A percentile compares a stretch with the other conserved stretches of the same genome.
Evolutionary conservation across 1,284 basidiomycete species (phyloP).

Genomic region (Cystobasidium pallidum): DNA sequence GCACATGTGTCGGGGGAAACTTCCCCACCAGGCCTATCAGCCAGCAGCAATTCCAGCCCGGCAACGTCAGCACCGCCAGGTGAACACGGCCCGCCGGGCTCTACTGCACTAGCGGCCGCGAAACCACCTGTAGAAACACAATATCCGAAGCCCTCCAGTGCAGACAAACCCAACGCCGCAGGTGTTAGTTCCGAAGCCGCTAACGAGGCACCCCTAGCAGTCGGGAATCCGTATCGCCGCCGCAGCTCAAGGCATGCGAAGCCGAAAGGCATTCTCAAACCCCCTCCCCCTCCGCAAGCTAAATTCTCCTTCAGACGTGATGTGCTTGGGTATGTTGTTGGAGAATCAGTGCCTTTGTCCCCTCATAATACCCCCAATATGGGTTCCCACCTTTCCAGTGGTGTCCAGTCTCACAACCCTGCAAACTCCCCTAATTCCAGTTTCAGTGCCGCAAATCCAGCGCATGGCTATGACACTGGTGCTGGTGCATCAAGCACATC

Average conservation of each 20-base stretch:
- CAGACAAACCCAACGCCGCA: too few species aligned
- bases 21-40: not conserved
- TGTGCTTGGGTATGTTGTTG: slow-evolving; percentile 32
- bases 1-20: not conserved
- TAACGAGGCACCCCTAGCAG: slow-evolving; percentile 1
- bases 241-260: slow-evolving; percentile 2
- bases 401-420: not conserved
- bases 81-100: not conserved
- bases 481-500: not conserved
- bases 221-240: slow-evolving; percentile 10
- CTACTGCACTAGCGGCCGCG: not conserved
- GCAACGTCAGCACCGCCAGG: slow-evolving; percentile 8
- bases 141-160: not conserved
- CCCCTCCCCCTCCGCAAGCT: slow-evolving; percentile 28
- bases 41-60: not conserved
- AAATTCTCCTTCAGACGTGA: slow-evolving; percentile 41
- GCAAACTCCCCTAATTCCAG: not conserved
- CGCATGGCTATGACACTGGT: too few species aligned
- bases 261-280: slow-evolving; percentile 38
- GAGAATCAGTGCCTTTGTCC: not conserved
- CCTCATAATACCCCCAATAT: not conserved
- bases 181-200: not conserved
- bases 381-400: not conserved
- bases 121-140: not conserved
- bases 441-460: too few species aligned